phyloP scores from a whole-genome alignment of 345 rosid genomes.

The Sapria himalayana region DNA sequence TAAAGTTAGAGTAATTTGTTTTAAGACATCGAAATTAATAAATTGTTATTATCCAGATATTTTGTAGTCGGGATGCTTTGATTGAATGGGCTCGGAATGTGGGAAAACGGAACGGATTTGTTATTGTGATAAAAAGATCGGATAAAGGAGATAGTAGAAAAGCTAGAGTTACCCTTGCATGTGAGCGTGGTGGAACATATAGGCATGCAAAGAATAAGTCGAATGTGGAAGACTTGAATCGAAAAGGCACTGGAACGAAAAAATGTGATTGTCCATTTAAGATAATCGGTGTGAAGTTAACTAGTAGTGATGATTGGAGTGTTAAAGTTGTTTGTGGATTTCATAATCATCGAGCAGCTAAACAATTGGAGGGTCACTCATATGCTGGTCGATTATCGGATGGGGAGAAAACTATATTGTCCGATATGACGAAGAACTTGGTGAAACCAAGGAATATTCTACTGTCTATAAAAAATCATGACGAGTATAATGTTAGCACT shows the following conservation, averaged over 20 bases:
- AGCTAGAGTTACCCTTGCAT: constrained; percentile 8
- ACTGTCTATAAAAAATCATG: constrained; percentile 4
- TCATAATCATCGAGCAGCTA: constrained; percentile 7
- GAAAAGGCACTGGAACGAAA: constrained; percentile 6
- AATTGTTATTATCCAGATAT: no score
- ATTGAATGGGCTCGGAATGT: no score
- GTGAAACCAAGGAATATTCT: constrained; percentile 8
- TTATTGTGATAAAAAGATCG: no score
- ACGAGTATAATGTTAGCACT: constrained; percentile 7
- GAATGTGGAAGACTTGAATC: constrained; percentile 4
- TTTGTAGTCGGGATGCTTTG: no score
- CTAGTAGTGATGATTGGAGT: constrained; percentile 7
- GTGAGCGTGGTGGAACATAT: constrained; percentile 10
- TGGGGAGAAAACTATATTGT: constrained; percentile 7
- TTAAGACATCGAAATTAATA: no score
- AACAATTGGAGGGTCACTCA: constrained; percentile 8
- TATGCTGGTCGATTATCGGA: constrained; percentile 9
- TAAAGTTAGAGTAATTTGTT: no score
- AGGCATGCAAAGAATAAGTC: constrained; percentile 2
- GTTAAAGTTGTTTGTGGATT: constrained; percentile 8
- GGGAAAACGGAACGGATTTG: no score
- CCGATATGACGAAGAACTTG: constrained; percentile 8
- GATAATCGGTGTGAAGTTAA: constrained; percentile 9
- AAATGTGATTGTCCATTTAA: constrained; percentile 9
- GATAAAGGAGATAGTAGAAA: constrained; percentile 1